phyloP scores from a whole-genome alignment of 2,329 filamentous ascomycete species.

The Aschersonia sp. region DNA sequence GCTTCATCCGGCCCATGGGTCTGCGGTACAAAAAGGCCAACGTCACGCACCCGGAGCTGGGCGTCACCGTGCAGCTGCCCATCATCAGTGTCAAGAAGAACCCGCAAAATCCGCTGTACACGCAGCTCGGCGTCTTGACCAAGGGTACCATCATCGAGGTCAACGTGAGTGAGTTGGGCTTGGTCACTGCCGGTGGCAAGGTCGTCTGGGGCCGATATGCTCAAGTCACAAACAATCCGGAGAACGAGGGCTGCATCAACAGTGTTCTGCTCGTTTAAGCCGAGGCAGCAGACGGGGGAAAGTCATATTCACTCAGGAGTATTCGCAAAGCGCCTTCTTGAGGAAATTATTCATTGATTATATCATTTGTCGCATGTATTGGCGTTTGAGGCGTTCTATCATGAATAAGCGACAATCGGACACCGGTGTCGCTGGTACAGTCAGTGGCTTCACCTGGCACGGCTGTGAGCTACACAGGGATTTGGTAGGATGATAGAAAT shows the following conservation, averaged over 20 bases:
- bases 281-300: not conserved
- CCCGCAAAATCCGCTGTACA: slow-evolving; percentile 80
- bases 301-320: not conserved
- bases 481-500: too few species aligned
- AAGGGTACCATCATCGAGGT: slow-evolving; percentile 75
- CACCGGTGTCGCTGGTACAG: too few species aligned
- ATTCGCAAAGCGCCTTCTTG: not conserved
- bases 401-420: too few species aligned
- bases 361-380: slow-evolving; percentile 10
- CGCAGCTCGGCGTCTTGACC: slow-evolving; percentile 78
- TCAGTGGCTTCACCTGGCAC: too few species aligned
- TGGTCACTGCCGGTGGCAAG: slow-evolving; percentile 84
- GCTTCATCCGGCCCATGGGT: slow-evolving; percentile 35
- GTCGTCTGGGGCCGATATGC: slow-evolving; percentile 85
- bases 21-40: slow-evolving; percentile 37
- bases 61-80: slow-evolving; percentile 75
- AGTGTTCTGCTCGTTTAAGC: slow-evolving; percentile 18
- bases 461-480: too few species aligned
- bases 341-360: not conserved
- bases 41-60: slow-evolving; percentile 59
- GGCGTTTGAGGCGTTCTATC: slow-evolving; percentile 12
- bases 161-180: slow-evolving; percentile 80
- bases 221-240: slow-evolving; percentile 29
- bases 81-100: slow-evolving; percentile 54
- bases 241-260: slow-evolving; percentile 32